A percentile compares a stretch with the other conserved stretches of the same genome.
These are phyloP conservation scores for Rhodotorula paludigena DNA, from an alignment of 768 basidiomycete genomes.

Conservation along the genomic window DNA sequence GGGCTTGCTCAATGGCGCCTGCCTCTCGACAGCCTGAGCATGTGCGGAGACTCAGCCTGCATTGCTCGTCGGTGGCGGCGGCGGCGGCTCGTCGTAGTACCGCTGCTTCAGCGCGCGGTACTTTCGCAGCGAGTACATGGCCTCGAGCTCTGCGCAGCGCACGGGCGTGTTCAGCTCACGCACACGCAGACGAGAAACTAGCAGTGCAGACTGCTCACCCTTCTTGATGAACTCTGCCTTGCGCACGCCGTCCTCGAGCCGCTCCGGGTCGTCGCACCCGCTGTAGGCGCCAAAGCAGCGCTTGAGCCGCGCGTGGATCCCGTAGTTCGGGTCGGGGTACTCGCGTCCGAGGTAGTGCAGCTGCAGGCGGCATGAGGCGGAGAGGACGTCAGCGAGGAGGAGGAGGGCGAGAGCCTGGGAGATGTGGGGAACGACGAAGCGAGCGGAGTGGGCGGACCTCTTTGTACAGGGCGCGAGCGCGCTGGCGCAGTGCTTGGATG, in stretches of 20 bases:
- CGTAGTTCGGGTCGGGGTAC: conserved; percentile 37
- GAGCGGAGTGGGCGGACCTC: conserved; percentile 20
- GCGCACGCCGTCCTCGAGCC: conserved; percentile 21
- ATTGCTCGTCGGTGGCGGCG: too few species aligned
- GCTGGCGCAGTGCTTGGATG: conserved; percentile 17
- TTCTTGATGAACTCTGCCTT: conserved; percentile 39
- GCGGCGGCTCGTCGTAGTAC: conserved; percentile 20
- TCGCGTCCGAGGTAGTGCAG: conserved; percentile 30
- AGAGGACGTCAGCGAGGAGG: background rate
- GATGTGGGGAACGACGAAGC: background rate
- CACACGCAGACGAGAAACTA: background rate
- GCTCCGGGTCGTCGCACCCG: conserved; percentile 21
- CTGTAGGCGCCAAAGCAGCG: conserved; percentile 32
- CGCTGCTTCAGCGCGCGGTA: conserved; percentile 31
- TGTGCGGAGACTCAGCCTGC: too few species aligned
- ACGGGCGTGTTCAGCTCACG: background rate
- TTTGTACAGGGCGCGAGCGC: conserved; percentile 35
- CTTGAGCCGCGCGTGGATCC: conserved; percentile 26
- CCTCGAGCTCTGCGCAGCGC: conserved; percentile 25
- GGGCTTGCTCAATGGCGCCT: too few species aligned
- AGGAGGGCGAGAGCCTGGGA: background rate
- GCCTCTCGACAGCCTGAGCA: too few species aligned
- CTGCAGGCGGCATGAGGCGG: background rate
- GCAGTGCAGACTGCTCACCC: conserved; percentile 1
- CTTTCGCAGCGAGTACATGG: conserved; percentile 33